Conservation (phyloP, 169 alveolate species). For the Theileria annulata region DNA sequence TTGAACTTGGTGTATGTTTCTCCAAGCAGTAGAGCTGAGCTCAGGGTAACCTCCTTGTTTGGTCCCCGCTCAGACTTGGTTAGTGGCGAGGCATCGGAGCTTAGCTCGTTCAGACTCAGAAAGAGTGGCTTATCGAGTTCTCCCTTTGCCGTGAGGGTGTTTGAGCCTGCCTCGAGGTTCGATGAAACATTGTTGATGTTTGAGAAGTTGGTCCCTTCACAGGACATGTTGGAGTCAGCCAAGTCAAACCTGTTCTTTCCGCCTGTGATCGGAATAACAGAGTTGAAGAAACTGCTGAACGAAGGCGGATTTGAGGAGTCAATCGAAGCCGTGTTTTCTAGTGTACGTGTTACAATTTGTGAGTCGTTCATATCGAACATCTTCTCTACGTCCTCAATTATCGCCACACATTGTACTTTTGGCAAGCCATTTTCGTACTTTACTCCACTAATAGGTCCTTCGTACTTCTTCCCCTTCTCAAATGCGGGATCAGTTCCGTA, state of each 20-base stretch:
- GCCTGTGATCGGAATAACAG: slow-evolving; percentile 24
- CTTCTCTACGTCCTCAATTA: slow-evolving; percentile 5
- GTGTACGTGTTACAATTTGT: background rate
- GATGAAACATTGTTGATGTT: background rate
- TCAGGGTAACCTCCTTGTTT: background rate
- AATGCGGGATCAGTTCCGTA: background rate
- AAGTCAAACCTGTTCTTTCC: slow-evolving; percentile 4
- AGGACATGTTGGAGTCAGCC: background rate
- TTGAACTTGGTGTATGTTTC: background rate
- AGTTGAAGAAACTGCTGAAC: slow-evolving; percentile 48
- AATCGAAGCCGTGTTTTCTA: slow-evolving; percentile 9
- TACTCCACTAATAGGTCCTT: background rate
- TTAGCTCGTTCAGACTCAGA: background rate
- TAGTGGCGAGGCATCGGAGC: slow-evolving; percentile 2
- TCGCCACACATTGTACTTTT: slow-evolving; percentile 18
- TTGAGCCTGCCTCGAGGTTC: background rate
- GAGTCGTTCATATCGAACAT: background rate
- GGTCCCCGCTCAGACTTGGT: background rate
- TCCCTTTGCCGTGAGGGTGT: background rate
- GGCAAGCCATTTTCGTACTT: background rate
- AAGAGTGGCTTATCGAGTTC: background rate
- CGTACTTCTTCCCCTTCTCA: background rate
- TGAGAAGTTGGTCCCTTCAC: background rate
- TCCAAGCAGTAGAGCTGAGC: slow-evolving; percentile 5
- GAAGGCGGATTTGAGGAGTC: slow-evolving; percentile 24